Evolutionary conservation across 148 eudicot species (phyloP), one percentile per base, ranked within the genome.

Genomic region (Diospyros lotus): DNA sequence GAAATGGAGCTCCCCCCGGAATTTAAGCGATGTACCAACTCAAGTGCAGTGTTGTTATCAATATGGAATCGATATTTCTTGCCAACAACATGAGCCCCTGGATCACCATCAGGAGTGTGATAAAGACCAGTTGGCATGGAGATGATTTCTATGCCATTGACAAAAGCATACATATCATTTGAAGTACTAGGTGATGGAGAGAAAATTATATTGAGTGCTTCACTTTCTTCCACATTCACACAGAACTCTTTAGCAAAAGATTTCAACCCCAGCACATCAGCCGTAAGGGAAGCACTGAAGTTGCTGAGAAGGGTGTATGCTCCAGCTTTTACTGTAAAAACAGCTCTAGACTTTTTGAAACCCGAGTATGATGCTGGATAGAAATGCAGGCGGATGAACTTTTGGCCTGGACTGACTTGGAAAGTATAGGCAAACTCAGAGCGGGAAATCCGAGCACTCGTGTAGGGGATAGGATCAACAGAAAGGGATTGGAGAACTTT

Each of bases 131-230:
- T 70, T 2, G 85, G 85, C 46, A 79, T 68, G 4, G 85, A 82
- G 42, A 79, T 71, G 6, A 83, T 58, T 64, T 83, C 86, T 40
- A 83, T 77, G 7, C 86, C 86, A 46, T 83, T 83, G 5, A 83
- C 65, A 56, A 83, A 83, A 38, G 81, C 83, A 5, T 70, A 74
- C 2, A 82, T 71, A 2, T 44, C 15, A 62, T 58, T 58, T 13
- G 62, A 71, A 12, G 17, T 28, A 1, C 18, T 13, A 44, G 79
- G 40, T 42, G 61, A 64, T 5, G 86, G 86, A 44, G 67, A 48
- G 58, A 83, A 80, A 6, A 76, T 77, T 3, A 82, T 2, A 64
- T 50, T 69, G 1, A 82, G 62, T 1, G 8, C 51, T 5, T 79
- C 75, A 18, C 58, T 66, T 10, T 75, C 73, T 64, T 80, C 56